Evolutionary conservation across 768 basidiomycete genomes (phyloP).

Genomic region (Clathrus columnatus): DNA sequence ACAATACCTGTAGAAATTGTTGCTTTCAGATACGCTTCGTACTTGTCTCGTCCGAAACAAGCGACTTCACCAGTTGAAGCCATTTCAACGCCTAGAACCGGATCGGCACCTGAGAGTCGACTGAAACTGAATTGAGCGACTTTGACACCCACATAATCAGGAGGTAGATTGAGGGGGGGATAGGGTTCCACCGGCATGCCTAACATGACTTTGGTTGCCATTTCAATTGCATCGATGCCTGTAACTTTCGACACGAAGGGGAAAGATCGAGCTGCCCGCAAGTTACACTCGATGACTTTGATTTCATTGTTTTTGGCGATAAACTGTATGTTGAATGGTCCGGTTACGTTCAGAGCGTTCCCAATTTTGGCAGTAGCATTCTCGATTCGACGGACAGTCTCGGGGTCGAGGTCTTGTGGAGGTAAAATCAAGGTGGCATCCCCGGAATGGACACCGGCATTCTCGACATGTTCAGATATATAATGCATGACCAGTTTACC

Average conservation of each 20-base stretch:
- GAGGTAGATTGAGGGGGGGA: conserved; percentile 77
- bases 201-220: conserved; percentile 99
- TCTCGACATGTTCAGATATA: conserved; percentile 98
- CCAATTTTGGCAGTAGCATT: conserved; percentile 97
- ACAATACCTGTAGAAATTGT: conserved; percentile 94
- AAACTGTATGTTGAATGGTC: conserved; percentile 99
- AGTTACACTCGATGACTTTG: conserved; percentile 99
- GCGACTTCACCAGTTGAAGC: conserved; percentile 99
- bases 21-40: conserved; percentile 97
- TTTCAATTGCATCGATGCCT: conserved; percentile 94
- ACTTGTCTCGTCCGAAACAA: conserved; percentile 95
- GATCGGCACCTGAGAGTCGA: conserved; percentile 92
- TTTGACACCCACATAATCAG: conserved; percentile 97
- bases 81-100: conserved; percentile 98
- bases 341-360: conserved; percentile 94
- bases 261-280: conserved; percentile 95
- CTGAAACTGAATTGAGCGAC: conserved; percentile 99
- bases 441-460: conserved; percentile 97
- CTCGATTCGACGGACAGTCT: conserved; percentile 92
- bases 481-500: conserved; percentile 99
- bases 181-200: conserved; percentile 83
- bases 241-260: conserved; percentile 99
- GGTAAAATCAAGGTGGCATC: conserved; percentile 98
- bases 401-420: conserved; percentile 95
- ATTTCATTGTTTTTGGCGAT: conserved; percentile 99